These are phyloP conservation scores for Pseudogymnoascus sp. DNA, from an alignment of 2,329 filamentous ascomycete genomes.

Conservation along the genomic window DNA sequence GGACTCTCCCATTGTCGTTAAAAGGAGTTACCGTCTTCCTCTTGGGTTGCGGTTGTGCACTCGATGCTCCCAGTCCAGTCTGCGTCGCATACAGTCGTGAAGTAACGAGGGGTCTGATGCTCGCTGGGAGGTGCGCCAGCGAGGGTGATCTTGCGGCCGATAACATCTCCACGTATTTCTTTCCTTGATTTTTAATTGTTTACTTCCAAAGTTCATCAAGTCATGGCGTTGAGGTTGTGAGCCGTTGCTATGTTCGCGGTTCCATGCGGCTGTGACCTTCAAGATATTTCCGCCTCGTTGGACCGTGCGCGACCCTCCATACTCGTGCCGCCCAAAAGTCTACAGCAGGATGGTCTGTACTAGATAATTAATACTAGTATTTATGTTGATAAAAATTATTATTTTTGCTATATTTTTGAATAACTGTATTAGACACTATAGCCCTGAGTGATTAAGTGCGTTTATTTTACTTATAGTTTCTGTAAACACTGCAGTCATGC, in stretches of 20 bases:
- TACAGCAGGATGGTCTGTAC: too few species aligned
- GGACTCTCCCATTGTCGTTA: conserved; percentile 76
- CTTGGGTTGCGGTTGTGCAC: conserved; percentile 32
- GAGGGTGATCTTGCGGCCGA: conserved; percentile 20
- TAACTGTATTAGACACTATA: neutral
- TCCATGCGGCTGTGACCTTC: conserved; percentile 2
- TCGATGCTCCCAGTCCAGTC: conserved; percentile 35
- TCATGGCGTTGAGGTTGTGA: conserved; percentile 4
- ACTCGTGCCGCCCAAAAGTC: neutral
- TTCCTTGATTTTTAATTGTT: neutral
- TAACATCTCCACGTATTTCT: conserved; percentile 16
- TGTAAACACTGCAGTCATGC: neutral
- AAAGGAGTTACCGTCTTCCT: conserved; percentile 72
- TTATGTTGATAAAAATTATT: neutral
- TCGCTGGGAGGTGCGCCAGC: conserved; percentile 32
- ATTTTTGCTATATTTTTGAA: neutral
- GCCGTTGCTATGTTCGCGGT: neutral
- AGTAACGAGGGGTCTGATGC: conserved; percentile 33
- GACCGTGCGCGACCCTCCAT: neutral
- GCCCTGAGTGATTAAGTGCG: neutral
- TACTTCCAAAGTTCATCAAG: neutral
- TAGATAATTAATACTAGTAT: neutral
- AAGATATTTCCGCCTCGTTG: conserved; percentile 6
- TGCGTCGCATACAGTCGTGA: conserved; percentile 53
- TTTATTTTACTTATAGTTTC: neutral